Base-by-base conservation (phyloP, 2,329 filamentous ascomycete genomes). In the Phaeophleospora eucalypticola region DNA sequence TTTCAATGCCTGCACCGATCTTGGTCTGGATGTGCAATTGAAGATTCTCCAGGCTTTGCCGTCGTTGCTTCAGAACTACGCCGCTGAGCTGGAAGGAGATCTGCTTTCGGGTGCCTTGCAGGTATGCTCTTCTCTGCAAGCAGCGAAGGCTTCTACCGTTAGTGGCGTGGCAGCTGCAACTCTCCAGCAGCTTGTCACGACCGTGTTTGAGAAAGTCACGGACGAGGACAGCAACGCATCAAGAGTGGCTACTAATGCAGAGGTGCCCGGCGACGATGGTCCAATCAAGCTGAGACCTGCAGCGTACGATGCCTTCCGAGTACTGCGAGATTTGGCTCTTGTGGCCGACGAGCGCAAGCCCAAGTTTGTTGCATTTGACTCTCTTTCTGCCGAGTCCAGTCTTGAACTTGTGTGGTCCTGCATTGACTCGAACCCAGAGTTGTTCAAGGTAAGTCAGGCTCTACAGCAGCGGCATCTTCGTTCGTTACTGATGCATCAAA, bases 151-250 rank as follows among this genome's bases (percentile, higher is more conserved):
- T 71, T 82, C 84, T 19, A 89, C 95, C 42, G 89, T 98, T 58
- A 94, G 91, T 64, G 94, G 94, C 59, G 97, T 94, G 1, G 93
- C 93, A 8, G 89, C 91, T 19, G 93, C 93, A n/a, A 97, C 93
- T 2, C 73, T 98, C 44, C 91, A 96, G 68, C 93, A 97, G 67
- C 79, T 98, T 12, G 84, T 97, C 6, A 88, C 93, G 24, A 86
- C 87, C 0, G 86, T 95, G 0, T 97, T 96, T 68, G 93, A 97
- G 65, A 93, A 94, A 65, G 89, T 96, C 2, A 80, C 83, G 0
- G 72, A 74, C 4, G 89, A 96, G 72, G 89, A 96, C 65, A 83
- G 83, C 85, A 69, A 65, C 64, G 64, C 66, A 17, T 61, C 58
- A 46, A 59, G 83, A 51, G 72, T 78, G 7, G 75, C 80, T 16